Percentiles rank a stretch among this genome's conserved stretches.
Evolutionary conservation across 78 protist genomes (phyloP).

Genomic region (Dictyostelium brefeldianum): DNA sequence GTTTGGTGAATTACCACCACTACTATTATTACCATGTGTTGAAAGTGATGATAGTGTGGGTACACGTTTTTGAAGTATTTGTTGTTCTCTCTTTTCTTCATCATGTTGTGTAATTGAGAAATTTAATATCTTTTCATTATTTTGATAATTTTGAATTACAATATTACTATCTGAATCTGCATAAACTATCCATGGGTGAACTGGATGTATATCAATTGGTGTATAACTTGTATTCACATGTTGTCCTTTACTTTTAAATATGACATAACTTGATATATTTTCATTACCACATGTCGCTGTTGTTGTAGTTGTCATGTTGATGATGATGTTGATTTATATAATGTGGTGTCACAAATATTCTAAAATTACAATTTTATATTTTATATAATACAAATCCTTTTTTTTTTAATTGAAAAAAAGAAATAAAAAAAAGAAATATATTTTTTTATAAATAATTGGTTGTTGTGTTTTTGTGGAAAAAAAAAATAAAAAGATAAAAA

Average conservation of each 20-base stretch:
- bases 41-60: conserved; percentile 34
- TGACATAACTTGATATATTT: conserved; percentile 28
- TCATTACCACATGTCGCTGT: not conserved
- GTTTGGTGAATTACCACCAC: not conserved
- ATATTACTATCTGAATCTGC: conserved; percentile 59
- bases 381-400: too few species aligned
- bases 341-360: too few species aligned
- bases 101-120: conserved; percentile 73
- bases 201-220: conserved; percentile 73
- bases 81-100: conserved; percentile 59
- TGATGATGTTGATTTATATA: too few species aligned
- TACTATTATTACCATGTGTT: not conserved
- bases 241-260: conserved; percentile 41
- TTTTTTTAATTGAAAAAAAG: too few species aligned
- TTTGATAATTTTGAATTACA: conserved; percentile 53
- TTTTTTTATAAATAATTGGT: too few species aligned
- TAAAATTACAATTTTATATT: too few species aligned
- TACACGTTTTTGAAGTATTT: conserved; percentile 20
- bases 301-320: not conserved
- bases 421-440: too few species aligned
- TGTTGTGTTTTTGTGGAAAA: too few species aligned
- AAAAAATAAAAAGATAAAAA: too few species aligned
- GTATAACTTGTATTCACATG: conserved; percentile 20
- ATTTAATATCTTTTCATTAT: conserved; percentile 59
- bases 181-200: conserved; percentile 72